Conservation (phyloP, 495 filamentous ascomycete genomes). For the Annulohypoxylon maeteangense region DNA sequence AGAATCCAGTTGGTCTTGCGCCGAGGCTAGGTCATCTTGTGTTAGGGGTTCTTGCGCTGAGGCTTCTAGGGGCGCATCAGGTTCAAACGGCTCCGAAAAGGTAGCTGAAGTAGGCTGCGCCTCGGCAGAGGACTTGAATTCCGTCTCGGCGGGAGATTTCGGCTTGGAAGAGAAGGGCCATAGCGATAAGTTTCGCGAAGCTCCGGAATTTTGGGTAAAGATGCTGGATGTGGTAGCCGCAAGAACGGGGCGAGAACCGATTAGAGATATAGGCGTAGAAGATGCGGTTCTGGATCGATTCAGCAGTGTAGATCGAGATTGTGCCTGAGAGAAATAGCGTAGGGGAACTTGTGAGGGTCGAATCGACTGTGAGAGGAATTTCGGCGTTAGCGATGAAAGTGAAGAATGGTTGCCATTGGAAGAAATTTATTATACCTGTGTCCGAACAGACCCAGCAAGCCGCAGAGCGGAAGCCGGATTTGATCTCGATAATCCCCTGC, state of each 20-base stretch:
- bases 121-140: neutral
- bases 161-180: slow-evolving; percentile 47
- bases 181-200: slow-evolving; percentile 45
- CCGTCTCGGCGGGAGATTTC: slow-evolving; percentile 6
- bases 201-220: slow-evolving; percentile 45
- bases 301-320: slow-evolving; percentile 22
- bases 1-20: neutral
- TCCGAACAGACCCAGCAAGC: slow-evolving; percentile 45
- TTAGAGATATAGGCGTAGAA: slow-evolving; percentile 6
- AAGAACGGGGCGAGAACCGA: slow-evolving; percentile 10
- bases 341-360: slow-evolving; percentile 24
- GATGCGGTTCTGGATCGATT: neutral
- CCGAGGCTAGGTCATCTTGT: slow-evolving; percentile 7
- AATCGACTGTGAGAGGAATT: slow-evolving; percentile 19
- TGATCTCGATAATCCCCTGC: slow-evolving; percentile 61
- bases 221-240: slow-evolving; percentile 32
- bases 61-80: neutral
- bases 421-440: slow-evolving; percentile 39
- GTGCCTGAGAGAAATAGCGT: slow-evolving; percentile 41
- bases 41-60: neutral
- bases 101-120: neutral
- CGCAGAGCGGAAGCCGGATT: slow-evolving; percentile 54
- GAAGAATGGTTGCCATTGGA: slow-evolving; percentile 7
- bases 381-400: slow-evolving; percentile 29
- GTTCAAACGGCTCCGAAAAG: slow-evolving; percentile 1